Evolutionary conservation across 129 eudicot genomes (phyloP), one percentile per base, ranked within the genome.

Genomic region (Cynara cardunculus): DNA sequence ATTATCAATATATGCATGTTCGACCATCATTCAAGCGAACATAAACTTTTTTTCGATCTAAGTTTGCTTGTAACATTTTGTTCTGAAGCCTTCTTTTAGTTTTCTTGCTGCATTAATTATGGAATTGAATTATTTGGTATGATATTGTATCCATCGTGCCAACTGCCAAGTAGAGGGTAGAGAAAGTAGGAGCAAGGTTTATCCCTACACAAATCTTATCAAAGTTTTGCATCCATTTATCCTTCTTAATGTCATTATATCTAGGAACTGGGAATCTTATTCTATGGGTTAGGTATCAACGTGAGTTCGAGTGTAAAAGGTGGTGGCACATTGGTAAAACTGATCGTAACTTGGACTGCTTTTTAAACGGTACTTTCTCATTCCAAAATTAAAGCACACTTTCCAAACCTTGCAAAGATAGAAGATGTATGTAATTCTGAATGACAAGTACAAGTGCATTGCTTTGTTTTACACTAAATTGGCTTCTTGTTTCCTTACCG

Each of bases 81-180:
- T 71, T 71, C 5, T 71, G 53, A 30, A 30, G 16, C 75, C 27
- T 37, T 61, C 27, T 6, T 34, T 77, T 25, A 14, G 81, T 77
- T 16, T 32, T 65, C 65, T 34, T 77, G 24, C 26, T 77, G 31
- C 49, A 30, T 25, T 7, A 25, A 37, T 65, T 65, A 65, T 35
- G 25, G 39, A 77, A 66, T 65, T 77, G 81, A 77, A 25, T 37
- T 34, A 35, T 73, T 64, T 22, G 64, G 24, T 68, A 39, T 69
- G 26, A 19, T 39, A 68, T 77, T 37, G 62, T 71, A 70, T 19
- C 22, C 24, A 9, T 25, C 68, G 2, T 74, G 7, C 78, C 68
- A 74, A 26, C 2, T 74, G 7, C 78, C 68, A 74, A 26, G 7
- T 64, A 21, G 27, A 64, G 5, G 28, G 69, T 24, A 64, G 25